Evolutionary conservation across 2,329 filamentous ascomycete genomes (phyloP).

Genomic region (Amesomyces nigricolor): DNA sequence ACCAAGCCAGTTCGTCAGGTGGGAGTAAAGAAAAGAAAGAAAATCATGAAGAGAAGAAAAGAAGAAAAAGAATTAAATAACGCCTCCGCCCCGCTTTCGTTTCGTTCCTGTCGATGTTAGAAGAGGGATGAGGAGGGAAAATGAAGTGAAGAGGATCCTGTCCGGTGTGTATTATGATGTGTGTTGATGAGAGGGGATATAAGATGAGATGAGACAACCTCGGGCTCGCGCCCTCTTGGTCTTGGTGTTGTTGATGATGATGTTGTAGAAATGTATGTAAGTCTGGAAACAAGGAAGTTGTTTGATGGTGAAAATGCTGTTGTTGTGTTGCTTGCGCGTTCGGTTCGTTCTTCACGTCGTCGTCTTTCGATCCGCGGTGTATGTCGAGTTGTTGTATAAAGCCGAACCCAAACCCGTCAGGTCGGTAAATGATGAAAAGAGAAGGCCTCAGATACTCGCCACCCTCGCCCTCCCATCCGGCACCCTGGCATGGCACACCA

Average conservation of each 20-base stretch:
- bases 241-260: neutral
- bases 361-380: too few relatives aligned
- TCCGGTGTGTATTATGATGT: conserved; percentile 14
- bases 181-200: neutral
- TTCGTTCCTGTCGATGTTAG: conserved; percentile 20
- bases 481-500: conserved; percentile 87
- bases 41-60: neutral
- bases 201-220: conserved; percentile 1
- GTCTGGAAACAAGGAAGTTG: neutral
- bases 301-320: too few relatives aligned
- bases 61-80: conserved; percentile 1
- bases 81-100: conserved; percentile 4
- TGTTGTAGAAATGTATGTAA: neutral
- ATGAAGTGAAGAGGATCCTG: conserved; percentile 5
- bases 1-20: too few relatives aligned
- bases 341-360: neutral
- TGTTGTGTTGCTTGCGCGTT: conserved; percentile 1
- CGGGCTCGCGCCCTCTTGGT: conserved; percentile 23
- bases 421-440: neutral
- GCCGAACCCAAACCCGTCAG: neutral
- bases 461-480: conserved; percentile 49
- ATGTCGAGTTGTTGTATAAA: neutral
- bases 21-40: neutral
- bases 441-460: conserved; percentile 40
- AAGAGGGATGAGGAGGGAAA: neutral